These are phyloP conservation scores for Cotoneaster glaucophyllus DNA, from an alignment of 306 rosid species.

Conservation along the genomic window DNA sequence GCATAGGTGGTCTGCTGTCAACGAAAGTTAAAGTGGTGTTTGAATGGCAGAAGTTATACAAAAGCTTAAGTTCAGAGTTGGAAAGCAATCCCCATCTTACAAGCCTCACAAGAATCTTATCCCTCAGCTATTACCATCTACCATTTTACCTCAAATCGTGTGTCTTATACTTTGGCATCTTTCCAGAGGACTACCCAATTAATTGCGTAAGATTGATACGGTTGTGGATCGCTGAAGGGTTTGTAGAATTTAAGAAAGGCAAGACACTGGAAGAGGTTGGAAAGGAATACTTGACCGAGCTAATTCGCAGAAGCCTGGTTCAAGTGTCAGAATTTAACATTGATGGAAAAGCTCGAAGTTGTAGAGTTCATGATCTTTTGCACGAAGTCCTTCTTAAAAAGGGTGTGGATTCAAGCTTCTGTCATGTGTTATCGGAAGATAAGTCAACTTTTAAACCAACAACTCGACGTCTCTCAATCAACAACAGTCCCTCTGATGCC, in stretches of 20 bases:
- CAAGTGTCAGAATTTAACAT: too few species aligned
- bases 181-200: not conserved
- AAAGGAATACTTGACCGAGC: not conserved
- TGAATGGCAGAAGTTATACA: not conserved
- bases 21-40: not conserved
- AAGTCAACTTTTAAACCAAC: too few species aligned
- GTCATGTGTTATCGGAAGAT: too few species aligned
- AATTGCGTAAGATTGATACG: not conserved
- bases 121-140: conserved; percentile 7
- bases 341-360: too few species aligned
- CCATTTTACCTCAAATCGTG: conserved; percentile 22
- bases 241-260: not conserved
- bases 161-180: conserved; percentile 15
- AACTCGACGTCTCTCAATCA: too few species aligned
- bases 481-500: too few species aligned
- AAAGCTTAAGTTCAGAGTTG: conserved; percentile 1
- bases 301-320: too few species aligned
- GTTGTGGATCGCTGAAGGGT: conserved; percentile 18
- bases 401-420: too few species aligned
- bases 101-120: conserved; percentile 3
- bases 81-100: not conserved
- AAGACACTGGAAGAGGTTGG: not conserved
- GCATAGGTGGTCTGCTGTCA: not conserved
- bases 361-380: too few species aligned
- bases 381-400: too few species aligned